Base-by-base conservation (phyloP, 1,284 basidiomycete genomes). In the Boletus semigastroideus region DNA sequence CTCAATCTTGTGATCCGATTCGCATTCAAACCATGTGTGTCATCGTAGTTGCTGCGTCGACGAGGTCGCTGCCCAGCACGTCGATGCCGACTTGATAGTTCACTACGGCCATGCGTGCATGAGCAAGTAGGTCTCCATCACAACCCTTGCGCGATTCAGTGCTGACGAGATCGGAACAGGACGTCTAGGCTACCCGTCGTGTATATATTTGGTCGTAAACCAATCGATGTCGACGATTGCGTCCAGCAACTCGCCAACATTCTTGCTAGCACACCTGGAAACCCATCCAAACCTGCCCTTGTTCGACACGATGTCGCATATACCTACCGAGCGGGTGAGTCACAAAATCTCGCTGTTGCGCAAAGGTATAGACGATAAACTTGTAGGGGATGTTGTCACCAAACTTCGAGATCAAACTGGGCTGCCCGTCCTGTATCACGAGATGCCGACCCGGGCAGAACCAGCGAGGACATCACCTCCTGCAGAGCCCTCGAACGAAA, bases 41-140 rank as follows among this genome's bases (percentile, higher is more conserved):
- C 14, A 13, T 40, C 37, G 22, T 44, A 97, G 94, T 63, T 99
- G 96, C 67, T 99, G 96, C 66, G 94, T 97, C 5, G 97, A 99
- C 67, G 92, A 98, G 63, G 89, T 99, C 4, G 91, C 94, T 9
- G 95, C 96, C 6, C 87, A 94, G 58, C 97, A 99, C 67, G 87
- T 96, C 39, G 86, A 95, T 57, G 94, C 95, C 0, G 92, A 98
- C 64, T 82, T 89, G 10, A 79, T 98, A 54, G 87, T 99, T 6
- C 96, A 99, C 67, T 98, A 97, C 64, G 96, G 97, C 1, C 92
- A 98, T 73, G 94, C 96, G 0, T 99, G 97, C 71, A 81, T 99
- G 74, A 94, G 87, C 68, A 81, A 84, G 90, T 92, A 58, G 55
- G 89, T 39, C 30, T 30, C 11, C 33, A 14, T 19, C 0, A 14